Base-by-base conservation (phyloP, 2,329 filamentous ascomycete genomes). In the Fusarium sororula region DNA sequence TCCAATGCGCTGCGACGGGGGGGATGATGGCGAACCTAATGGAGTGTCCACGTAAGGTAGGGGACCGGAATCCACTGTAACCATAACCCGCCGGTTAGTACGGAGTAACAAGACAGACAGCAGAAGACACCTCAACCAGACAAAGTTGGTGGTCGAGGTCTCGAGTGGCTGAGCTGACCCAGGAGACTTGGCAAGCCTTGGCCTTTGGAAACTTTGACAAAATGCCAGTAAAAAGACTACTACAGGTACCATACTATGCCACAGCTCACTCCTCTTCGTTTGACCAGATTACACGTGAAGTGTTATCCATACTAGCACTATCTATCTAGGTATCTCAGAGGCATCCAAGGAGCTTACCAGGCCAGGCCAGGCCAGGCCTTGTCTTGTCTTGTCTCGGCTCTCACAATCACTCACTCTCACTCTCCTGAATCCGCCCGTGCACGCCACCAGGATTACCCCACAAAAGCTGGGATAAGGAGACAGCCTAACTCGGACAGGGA, bases 41-140 rank as follows among this genome's bases (percentile, higher is more conserved):
- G 51, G 60, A 78, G 69, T 77, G 76, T 78, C 76, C 76, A 78
- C 76, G 76, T 78, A 78, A 78, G 71, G 76, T 78, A 78, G 78
- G 71, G 74, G 70, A 77, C 68, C 58, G 44, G 70, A 72, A 57
- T 42, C 69, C 69, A 72, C 69, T 71, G 58, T 66, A 66, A 60
- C 71, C 62, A 74, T 65, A 74, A 69, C 68, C 71, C 56, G 51
- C 72, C 59, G 68, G 68, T 61, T 72, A 74, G 71, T 72, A 72
- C 67, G 72, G 72, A 74, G 67, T 41, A 42, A n/a, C 15, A 55
- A 55, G 51, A 54, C 48, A 51, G 28, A 51, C 28, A 51, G 47
- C 28, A 26, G 14, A 38, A 37, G 63, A 64, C 42, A 45, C 44
- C 32, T 14, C 7, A 35, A 35, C 32, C 32, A 35, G 32, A 47